Base-by-base conservation (phyloP, 2,329 filamentous ascomycete genomes). In the Aspergillus chevalieri region DNA sequence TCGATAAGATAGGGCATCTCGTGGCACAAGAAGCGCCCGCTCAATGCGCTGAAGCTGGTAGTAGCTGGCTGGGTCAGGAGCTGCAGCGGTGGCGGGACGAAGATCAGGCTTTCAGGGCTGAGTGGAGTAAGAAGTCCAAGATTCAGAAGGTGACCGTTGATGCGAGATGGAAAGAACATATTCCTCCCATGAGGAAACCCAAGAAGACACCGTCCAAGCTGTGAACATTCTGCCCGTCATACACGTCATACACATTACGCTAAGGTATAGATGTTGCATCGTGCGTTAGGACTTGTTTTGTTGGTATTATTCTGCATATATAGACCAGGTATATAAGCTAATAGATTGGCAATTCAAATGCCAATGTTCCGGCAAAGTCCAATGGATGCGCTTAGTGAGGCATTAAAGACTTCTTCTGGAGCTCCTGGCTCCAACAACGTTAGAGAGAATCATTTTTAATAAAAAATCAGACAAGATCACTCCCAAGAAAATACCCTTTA, bases 21-120 rank as follows among this genome's bases (percentile, higher is more conserved):
- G 81, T 96, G 24, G 86, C 91, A 0, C 87, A 95, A 81, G 90
- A 95, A 68, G 79, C 80, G 36, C 86, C 87, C 0, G 72, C 61
- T 2, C 75, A 81, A 60, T 86, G 84, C 53, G 91, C 89, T 1
- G 73, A 79, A 50, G 62, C 78, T 15, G 77, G 80, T 0, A 78
- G 78, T 0, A 62, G 65, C 22, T 88, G 83, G 75, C 66, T 87
- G 48, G 74, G 66, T 0, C 59, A 62, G n/a, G 82, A 86, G 63
- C 55, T 87, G 54, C 64, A 69, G 39, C 66, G 73, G 24, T 87
- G 83, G 81, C 70, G 74, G 54, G 66, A 61, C 2, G 78, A 85
- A 58, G 78, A 85, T 67, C 68, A 68, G 26, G 73, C 72, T 47
- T 87, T 83, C 54, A 67, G 76, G 44, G 71, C 63, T 33, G 66